Conservation (phyloP, 2,329 filamentous ascomycete genomes). For the Diaporthe ampelina region DNA sequence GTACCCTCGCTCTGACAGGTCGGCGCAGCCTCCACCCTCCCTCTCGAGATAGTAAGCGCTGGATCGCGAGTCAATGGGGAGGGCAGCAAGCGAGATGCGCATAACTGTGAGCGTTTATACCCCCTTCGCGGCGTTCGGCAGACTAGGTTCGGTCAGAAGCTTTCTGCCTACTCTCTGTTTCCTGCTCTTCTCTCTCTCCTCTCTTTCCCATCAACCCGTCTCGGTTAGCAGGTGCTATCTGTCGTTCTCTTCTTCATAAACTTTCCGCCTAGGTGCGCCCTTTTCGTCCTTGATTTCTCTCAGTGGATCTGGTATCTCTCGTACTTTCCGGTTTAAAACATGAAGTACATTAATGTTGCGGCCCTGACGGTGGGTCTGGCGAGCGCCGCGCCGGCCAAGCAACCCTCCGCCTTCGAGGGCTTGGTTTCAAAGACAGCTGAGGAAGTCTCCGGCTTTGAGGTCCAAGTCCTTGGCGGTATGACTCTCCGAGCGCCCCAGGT, state of each 20-base stretch:
- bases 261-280: slow-evolving; percentile 3
- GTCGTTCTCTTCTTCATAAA: slow-evolving; percentile 6
- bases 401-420: slow-evolving; percentile 18
- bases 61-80: slow-evolving; percentile 19
- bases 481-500: slow-evolving; percentile 57
- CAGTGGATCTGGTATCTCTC: slow-evolving; percentile 31
- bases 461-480: slow-evolving; percentile 55
- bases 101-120: slow-evolving; percentile 31
- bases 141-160: slow-evolving; percentile 34
- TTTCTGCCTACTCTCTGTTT: slow-evolving; percentile 20
- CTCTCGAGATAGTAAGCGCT: slow-evolving; percentile 4
- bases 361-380: slow-evolving; percentile 50
- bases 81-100: slow-evolving; percentile 2
- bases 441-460: slow-evolving; percentile 48
- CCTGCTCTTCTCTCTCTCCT: slow-evolving; percentile 12
- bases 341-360: slow-evolving; percentile 52
- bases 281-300: slow-evolving; percentile 19
- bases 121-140: slow-evolving; percentile 16
- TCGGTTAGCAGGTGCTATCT: slow-evolving; percentile 2
- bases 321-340: slow-evolving; percentile 45
- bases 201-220: slow-evolving; percentile 1
- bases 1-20: slow-evolving; percentile 16
- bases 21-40: not conserved
- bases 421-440: slow-evolving; percentile 34
- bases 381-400: slow-evolving; percentile 30